Percentiles rank a stretch among this genome's conserved stretches.
Evolutionary conservation across 176 grass and related monocot genomes (phyloP).

Genomic region (Musa schizocarpa): DNA sequence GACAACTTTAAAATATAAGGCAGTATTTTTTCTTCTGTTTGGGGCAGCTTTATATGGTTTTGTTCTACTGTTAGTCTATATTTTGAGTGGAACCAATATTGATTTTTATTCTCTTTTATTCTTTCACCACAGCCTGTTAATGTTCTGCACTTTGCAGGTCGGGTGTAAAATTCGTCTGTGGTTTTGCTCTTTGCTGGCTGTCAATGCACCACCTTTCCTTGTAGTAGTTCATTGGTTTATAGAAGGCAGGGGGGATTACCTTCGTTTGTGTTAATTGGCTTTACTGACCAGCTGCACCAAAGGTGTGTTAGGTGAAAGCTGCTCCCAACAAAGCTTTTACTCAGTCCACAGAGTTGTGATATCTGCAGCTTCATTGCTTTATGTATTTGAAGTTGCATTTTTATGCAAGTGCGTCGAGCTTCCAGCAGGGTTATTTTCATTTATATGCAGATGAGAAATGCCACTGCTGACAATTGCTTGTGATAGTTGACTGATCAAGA

Average conservation of each 20-base stretch:
- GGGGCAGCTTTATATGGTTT: neutral
- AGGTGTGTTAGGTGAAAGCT: conserved; percentile 34
- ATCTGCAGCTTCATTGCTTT: conserved; percentile 54
- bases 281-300: conserved; percentile 56
- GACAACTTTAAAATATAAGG: neutral
- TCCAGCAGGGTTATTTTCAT: conserved; percentile 59
- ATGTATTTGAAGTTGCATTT: conserved; percentile 82
- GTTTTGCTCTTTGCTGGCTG: conserved; percentile 61
- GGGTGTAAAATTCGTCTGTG: conserved; percentile 58
- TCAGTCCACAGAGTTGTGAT: conserved; percentile 70
- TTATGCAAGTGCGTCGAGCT: conserved; percentile 55
- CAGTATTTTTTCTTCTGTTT: neutral
- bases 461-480: conserved; percentile 65
- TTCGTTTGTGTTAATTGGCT: conserved; percentile 68
- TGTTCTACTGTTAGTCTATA: neutral
- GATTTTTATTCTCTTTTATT: neutral
- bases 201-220: conserved; percentile 61
- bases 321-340: conserved; percentile 74
- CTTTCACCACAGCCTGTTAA: neutral
- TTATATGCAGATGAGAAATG: conserved; percentile 67
- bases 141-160: conserved; percentile 43
- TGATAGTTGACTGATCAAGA: conserved; percentile 74
- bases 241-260: conserved; percentile 34
- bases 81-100: neutral
- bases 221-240: conserved; percentile 62